Evolutionary conservation across 2,329 filamentous ascomycete genomes (phyloP).

Genomic region (Trichoderma hamatum): DNA sequence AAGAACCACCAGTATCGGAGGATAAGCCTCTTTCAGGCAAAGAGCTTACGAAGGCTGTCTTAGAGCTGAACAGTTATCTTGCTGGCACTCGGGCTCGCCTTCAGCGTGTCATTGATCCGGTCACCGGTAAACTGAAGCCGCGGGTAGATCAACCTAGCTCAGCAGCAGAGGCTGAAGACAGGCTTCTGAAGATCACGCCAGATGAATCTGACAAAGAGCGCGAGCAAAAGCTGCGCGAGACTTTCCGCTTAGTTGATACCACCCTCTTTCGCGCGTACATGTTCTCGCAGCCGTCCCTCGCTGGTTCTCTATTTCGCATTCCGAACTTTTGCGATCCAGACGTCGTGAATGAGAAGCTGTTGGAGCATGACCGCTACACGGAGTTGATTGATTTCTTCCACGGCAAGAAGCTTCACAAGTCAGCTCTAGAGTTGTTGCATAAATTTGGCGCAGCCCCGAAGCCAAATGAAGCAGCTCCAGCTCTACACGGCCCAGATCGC

Average conservation of each 20-base stretch:
- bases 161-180: slow-evolving; percentile 57
- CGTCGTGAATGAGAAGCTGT: slow-evolving; percentile 89
- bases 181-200: slow-evolving; percentile 53
- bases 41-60: slow-evolving; percentile 78
- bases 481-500: slow-evolving; percentile 76
- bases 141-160: slow-evolving; percentile 48
- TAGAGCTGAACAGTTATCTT: slow-evolving; percentile 83
- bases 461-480: slow-evolving; percentile 54
- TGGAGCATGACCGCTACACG: slow-evolving; percentile 85
- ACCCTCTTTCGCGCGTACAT: slow-evolving; percentile 94
- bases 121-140: slow-evolving; percentile 63
- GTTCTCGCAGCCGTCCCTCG: slow-evolving; percentile 83
- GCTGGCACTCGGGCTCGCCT: slow-evolving; percentile 76
- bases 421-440: slow-evolving; percentile 79
- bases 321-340: slow-evolving; percentile 96
- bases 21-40: slow-evolving; percentile 71
- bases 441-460: slow-evolving; percentile 71
- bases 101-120: slow-evolving; percentile 64
- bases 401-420: slow-evolving; percentile 88
- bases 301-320: slow-evolving; percentile 88
- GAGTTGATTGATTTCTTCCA: slow-evolving; percentile 98
- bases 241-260: slow-evolving; percentile 86
- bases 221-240: slow-evolving; percentile 70
- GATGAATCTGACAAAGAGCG: slow-evolving; percentile 62
- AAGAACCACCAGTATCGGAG: slow-evolving; percentile 46